These are phyloP conservation scores for Oenanthe sinensis DNA, from an alignment of 129 eudicot species.

Conservation along the genomic window DNA sequence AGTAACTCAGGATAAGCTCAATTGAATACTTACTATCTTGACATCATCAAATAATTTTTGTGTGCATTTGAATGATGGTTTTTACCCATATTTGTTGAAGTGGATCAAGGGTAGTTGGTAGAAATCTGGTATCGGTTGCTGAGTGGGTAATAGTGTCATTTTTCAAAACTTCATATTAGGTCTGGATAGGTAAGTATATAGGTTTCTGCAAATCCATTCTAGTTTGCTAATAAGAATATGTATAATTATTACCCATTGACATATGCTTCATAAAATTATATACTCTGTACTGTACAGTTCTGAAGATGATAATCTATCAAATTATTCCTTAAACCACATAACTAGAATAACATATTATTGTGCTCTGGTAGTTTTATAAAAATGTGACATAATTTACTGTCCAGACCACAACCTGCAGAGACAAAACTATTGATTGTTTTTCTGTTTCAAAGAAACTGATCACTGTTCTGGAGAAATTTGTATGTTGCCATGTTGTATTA, in stretches of 20 bases:
- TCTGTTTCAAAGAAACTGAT: background rate
- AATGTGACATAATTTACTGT: background rate
- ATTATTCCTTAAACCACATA: background rate
- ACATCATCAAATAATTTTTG: background rate
- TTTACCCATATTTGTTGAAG: background rate
- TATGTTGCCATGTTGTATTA: background rate
- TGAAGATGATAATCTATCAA: background rate
- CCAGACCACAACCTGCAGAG: background rate
- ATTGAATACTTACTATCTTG: background rate
- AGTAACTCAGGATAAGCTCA: background rate
- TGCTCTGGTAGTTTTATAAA: background rate
- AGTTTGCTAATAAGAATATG: background rate
- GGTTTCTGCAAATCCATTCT: background rate
- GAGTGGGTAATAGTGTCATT: background rate
- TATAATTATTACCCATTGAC: background rate
- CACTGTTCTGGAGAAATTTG: background rate
- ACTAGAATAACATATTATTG: background rate
- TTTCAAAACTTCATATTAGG: background rate
- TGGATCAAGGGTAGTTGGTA: background rate
- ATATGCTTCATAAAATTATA: background rate
- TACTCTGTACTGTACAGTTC: background rate
- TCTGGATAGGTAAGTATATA: background rate
- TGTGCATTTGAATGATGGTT: background rate
- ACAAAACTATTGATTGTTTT: background rate
- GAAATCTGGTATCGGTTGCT: background rate